Evolutionary conservation across 1,284 basidiomycete genomes (phyloP).

Genomic region (Meira miltonrushii): DNA sequence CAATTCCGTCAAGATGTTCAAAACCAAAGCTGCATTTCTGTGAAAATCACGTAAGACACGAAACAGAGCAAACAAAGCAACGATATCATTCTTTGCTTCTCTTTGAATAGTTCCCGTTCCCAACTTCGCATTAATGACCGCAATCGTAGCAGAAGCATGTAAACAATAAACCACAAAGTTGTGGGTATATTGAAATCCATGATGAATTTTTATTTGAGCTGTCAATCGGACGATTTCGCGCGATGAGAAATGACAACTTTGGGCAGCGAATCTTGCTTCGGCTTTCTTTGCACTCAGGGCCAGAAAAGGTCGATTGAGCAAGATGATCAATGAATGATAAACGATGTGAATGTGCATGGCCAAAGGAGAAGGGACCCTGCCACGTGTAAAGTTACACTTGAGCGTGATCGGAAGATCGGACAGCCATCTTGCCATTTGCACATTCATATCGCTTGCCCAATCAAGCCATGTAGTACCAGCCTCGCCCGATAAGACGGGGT

Average conservation of each 20-base stretch:
- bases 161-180: constrained; percentile 1
- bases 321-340: constrained; percentile 43
- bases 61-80: not conserved
- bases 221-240: not conserved
- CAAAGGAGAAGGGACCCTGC: not conserved
- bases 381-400: constrained; percentile 6
- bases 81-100: constrained; percentile 5
- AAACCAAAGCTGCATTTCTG: not conserved
- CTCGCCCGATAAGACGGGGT: constrained; percentile 2
- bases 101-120: constrained; percentile 6
- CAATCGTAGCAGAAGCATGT: constrained; percentile 4
- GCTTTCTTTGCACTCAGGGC: constrained; percentile 16
- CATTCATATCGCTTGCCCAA: constrained; percentile 8
- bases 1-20: not conserved
- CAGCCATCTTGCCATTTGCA: constrained; percentile 5
- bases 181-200: not conserved
- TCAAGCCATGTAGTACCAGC: constrained; percentile 1
- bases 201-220: not conserved
- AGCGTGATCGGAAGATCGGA: constrained; percentile 4
- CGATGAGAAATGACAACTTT: constrained; percentile 5
- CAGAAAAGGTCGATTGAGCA: constrained; percentile 48
- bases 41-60: not conserved
- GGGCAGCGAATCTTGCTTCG: constrained; percentile 3
- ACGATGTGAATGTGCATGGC: constrained; percentile 41
- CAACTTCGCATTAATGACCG: constrained; percentile 3